Evolutionary conservation across 192 early-diverging fungal species (phyloP), one percentile per base, ranked within the genome.

Genomic region (Backusella liffmaniae): DNA sequence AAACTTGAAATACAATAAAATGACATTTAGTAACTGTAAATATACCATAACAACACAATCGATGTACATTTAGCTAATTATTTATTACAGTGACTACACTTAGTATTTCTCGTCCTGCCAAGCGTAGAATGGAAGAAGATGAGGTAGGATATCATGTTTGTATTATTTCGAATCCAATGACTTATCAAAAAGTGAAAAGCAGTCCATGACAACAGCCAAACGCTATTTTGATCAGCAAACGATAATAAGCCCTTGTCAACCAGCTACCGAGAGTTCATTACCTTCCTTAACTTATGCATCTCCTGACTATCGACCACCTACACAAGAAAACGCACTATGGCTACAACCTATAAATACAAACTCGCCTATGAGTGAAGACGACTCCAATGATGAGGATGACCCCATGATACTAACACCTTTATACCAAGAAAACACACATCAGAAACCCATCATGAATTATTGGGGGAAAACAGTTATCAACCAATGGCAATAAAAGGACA

Each of bases 221-320:
- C 70, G 70, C 29, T 71, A 71, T 16, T 71, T 71, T 71, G 70
- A 71, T 44, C 44, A 30, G 7, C 70, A 71, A 30, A 49, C 42
- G 4, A 21, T 46, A 16, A 44, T 49, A 16, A 49, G 42, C 18
- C 70, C 70, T 3, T 18, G 23, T 71, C 16, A 26, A 49, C 70
- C 70, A 44, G 39, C 30, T 21, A 1, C 70, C 21, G 42, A 71
- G 42, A 49, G 49, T 29, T 0, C 12, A 67, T 44, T 74, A 13
- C 73, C 73, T 42, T 56, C 73, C 10, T 67, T 74, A 13, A 74
- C 73, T 9, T 74, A 74, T 67, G 73, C 73, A 23, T 66, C 62
- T 36, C 73, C 73, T 16, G 73, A 74, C 23, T 74, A 66, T n/a
- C 29, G 73, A 74, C 73, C 73, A 26, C 56, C 23, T n/a, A 35